Evolutionary conservation across 1,284 basidiomycete genomes (phyloP).

Genomic region (Leccinum subatratum): DNA sequence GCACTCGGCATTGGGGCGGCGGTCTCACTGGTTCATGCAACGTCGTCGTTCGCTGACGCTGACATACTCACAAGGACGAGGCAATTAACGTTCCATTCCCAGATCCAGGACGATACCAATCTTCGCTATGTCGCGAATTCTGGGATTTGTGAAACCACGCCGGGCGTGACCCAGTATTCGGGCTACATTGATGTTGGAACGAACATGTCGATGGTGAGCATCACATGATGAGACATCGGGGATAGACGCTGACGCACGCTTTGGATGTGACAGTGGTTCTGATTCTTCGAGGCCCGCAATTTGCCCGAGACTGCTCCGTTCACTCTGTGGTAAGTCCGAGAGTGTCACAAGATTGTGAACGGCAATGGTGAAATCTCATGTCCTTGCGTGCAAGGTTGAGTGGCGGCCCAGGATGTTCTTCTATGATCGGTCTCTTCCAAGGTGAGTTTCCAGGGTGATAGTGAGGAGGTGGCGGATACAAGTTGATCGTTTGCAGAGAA

Average conservation of each 20-base stretch:
- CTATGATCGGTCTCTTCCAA: constrained; percentile 45
- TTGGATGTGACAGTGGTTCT: constrained; percentile 50
- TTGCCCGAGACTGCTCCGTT: constrained; percentile 59
- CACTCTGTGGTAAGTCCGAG: constrained; percentile 50
- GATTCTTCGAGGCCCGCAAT: constrained; percentile 65
- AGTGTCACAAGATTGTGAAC: not conserved
- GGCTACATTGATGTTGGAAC: constrained; percentile 61
- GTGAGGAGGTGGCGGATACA: not conserved
- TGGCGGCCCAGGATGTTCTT: constrained; percentile 38
- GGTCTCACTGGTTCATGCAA: constrained; percentile 2
- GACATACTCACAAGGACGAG: not conserved
- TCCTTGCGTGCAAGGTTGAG: constrained; percentile 29
- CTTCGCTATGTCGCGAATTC: constrained; percentile 59
- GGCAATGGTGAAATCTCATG: constrained; percentile 22
- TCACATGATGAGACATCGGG: not conserved
- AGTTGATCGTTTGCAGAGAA: constrained; percentile 19
- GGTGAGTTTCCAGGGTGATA: constrained; percentile 17
- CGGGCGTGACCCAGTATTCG: constrained; percentile 62
- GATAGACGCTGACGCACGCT: constrained; percentile 8
- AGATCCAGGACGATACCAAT: constrained; percentile 20
- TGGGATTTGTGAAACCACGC: constrained; percentile 69
- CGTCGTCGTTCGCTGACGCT: not conserved
- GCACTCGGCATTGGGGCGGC: not conserved
- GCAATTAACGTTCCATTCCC: constrained; percentile 24
- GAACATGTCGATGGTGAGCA: constrained; percentile 57